These are phyloP conservation scores for Cytospora paraplurivora DNA, from an alignment of 2,329 filamentous ascomycete species.

Conservation along the genomic window DNA sequence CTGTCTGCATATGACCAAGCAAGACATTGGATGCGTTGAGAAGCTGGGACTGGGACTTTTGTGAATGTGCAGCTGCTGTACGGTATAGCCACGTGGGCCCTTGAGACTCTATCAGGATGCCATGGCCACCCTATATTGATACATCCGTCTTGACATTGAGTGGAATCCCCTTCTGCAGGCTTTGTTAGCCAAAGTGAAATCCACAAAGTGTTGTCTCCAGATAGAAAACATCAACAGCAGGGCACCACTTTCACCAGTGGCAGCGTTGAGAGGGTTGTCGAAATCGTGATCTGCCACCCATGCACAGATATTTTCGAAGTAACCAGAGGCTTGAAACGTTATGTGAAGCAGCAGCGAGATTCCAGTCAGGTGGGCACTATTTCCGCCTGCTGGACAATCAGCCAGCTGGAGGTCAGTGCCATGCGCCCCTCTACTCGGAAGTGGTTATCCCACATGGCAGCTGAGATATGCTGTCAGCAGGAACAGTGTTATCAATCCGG, in stretches of 20 bases:
- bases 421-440: slow-evolving; percentile 70
- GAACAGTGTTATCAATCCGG: too few species aligned
- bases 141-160: background rate
- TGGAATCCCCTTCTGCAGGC: background rate
- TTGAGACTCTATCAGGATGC: slow-evolving; percentile 34
- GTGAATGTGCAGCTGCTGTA: slow-evolving; percentile 49
- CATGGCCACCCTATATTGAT: slow-evolving; percentile 15
- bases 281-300: slow-evolving; percentile 64
- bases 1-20: slow-evolving; percentile 48
- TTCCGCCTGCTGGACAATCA: too few species aligned
- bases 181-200: too few species aligned
- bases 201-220: too few species aligned
- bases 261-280: background rate
- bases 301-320: slow-evolving; percentile 57
- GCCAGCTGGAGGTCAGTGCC: slow-evolving; percentile 35
- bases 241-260: background rate
- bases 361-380: too few species aligned
- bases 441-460: slow-evolving; percentile 67
- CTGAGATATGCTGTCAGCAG: too few species aligned
- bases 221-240: too few species aligned
- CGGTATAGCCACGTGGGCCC: slow-evolving; percentile 40
- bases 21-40: slow-evolving; percentile 49
- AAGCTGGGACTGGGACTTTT: slow-evolving; percentile 52
- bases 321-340: slow-evolving; percentile 47
- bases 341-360: slow-evolving; percentile 52